phyloP scores from a whole-genome alignment of 306 rosid species.

The Cicer yamashitae region DNA sequence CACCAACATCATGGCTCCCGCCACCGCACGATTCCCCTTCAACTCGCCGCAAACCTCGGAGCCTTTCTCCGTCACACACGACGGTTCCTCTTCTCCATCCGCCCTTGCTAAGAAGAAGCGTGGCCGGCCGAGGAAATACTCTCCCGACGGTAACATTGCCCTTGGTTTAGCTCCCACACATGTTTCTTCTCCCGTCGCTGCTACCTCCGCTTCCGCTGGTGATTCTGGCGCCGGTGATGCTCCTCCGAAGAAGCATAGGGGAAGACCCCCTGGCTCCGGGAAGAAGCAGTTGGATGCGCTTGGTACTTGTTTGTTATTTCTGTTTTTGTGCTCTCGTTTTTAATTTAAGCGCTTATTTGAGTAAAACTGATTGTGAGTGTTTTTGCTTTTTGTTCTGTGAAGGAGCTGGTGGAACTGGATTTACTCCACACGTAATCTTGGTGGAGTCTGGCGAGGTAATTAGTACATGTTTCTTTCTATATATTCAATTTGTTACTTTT shows the following conservation, averaged over 20 bases:
- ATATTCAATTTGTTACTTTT: constrained; percentile 10
- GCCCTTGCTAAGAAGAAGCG: constrained; percentile 80
- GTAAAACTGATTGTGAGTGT: constrained; percentile 35
- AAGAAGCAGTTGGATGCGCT: constrained; percentile 83
- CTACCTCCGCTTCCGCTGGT: constrained; percentile 33
- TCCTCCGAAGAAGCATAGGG: constrained; percentile 69
- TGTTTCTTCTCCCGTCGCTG: constrained; percentile 51
- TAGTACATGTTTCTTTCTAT: not conserved
- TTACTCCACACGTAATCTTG: constrained; percentile 83
- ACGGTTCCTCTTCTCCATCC: constrained; percentile 62
- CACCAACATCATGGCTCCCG: constrained; percentile 53
- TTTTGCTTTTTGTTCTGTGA: constrained; percentile 36
- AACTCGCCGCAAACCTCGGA: constrained; percentile 57
- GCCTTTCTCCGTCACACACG: constrained; percentile 55
- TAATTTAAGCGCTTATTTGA: constrained; percentile 15
- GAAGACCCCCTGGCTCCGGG: constrained; percentile 91
- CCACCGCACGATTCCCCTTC: constrained; percentile 73
- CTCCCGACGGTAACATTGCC: constrained; percentile 92
- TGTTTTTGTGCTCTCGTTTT: not conserved
- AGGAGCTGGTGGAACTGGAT: constrained; percentile 85
- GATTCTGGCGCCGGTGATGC: constrained; percentile 64
- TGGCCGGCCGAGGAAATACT: constrained; percentile 90
- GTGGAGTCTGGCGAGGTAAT: constrained; percentile 87
- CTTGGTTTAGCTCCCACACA: constrained; percentile 71
- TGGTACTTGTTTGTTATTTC: constrained; percentile 53